phyloP scores from a whole-genome alignment of 257 asterid species.

The Galeopsis tetrahit region DNA sequence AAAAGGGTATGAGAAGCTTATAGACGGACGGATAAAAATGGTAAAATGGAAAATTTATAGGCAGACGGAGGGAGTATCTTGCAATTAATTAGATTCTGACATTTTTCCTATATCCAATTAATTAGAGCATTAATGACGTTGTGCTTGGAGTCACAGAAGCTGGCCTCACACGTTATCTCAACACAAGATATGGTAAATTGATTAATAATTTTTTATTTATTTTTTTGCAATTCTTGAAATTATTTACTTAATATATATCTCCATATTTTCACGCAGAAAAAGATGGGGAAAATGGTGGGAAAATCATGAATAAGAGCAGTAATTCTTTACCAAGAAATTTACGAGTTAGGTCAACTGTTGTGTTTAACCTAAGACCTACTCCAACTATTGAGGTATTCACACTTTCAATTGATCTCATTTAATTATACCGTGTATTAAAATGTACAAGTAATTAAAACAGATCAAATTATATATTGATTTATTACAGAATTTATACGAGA shows the following conservation, averaged over 20 bases:
- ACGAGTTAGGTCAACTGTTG: conserved; percentile 41
- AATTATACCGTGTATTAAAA: too few species aligned
- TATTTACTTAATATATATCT: neutral
- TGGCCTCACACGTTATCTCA: conserved; percentile 47
- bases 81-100: too few species aligned
- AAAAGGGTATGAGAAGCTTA: too few species aligned
- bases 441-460: too few species aligned
- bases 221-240: neutral
- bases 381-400: conserved; percentile 39
- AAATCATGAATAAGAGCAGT: conserved; percentile 1
- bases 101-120: neutral
- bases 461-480: too few species aligned
- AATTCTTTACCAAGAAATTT: conserved; percentile 38
- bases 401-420: too few species aligned
- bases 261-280: conserved; percentile 1
- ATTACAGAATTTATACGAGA: conserved; percentile 44
- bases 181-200: conserved; percentile 41
- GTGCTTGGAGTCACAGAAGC: conserved; percentile 49
- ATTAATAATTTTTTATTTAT: too few species aligned
- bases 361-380: conserved; percentile 2
- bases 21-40: too few species aligned
- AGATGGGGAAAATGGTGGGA: neutral
- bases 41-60: too few species aligned
- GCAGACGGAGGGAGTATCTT: too few species aligned
- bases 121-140: conserved; percentile 52